Conservation (phyloP, 306 rosid species). For the Lablab purpureus region DNA sequence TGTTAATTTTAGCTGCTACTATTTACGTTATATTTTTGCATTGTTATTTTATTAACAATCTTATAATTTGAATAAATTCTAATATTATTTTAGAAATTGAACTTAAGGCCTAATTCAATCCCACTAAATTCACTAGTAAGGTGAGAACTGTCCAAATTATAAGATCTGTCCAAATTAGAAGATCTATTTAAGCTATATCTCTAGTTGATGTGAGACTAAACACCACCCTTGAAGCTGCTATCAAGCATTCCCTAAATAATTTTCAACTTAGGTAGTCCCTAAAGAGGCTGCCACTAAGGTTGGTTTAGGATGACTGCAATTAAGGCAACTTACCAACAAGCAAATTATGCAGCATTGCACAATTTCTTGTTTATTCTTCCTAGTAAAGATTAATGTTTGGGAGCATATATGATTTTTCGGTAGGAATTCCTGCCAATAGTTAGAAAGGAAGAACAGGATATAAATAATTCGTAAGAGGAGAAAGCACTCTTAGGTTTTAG, state of each 20-base stretch:
- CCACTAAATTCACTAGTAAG: background rate
- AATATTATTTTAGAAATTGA: no score
- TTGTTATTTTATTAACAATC: constrained; percentile 2
- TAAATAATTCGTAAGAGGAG: background rate
- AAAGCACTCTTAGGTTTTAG: background rate
- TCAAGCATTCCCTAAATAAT: no score
- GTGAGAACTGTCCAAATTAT: background rate
- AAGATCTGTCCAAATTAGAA: background rate
- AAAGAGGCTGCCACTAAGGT: no score
- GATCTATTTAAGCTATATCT: background rate
- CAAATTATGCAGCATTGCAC: constrained; percentile 7
- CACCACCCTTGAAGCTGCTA: background rate
- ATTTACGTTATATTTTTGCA: background rate
- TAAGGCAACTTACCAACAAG: background rate
- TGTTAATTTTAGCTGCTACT: background rate
- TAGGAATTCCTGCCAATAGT: background rate
- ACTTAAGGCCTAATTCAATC: background rate
- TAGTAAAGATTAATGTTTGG: background rate
- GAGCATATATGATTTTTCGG: background rate
- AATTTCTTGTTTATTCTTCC: constrained; percentile 9
- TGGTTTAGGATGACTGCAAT: no score
- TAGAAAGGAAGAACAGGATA: background rate
- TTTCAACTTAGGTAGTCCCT: no score
- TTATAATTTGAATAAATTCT: no score
- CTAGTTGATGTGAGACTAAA: background rate